phyloP scores from a whole-genome alignment of 2,329 filamentous ascomycete species.

The Ambrosiella beaveri region DNA sequence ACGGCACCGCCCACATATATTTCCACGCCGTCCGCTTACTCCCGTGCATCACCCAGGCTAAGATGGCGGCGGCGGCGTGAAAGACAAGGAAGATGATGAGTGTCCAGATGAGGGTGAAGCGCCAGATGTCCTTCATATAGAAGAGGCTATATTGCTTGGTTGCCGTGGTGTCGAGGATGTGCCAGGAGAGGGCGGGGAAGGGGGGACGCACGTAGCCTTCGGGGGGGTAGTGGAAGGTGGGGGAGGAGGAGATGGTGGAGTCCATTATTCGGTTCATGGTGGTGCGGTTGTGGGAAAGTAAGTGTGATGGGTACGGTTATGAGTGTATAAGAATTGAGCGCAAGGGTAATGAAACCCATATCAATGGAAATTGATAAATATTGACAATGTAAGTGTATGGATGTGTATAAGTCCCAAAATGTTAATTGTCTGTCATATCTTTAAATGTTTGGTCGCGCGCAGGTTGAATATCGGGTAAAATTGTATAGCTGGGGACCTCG shows the following conservation, averaged over 20 bases:
- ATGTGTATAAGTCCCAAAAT: not conserved
- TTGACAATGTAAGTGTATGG: not conserved
- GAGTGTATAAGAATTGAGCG: not conserved
- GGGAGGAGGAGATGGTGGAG: slow-evolving; percentile 10
- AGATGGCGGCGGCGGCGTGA: slow-evolving; percentile 53
- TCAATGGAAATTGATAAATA: not conserved
- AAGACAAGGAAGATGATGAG: slow-evolving; percentile 60
- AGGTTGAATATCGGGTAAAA: slow-evolving; percentile 4
- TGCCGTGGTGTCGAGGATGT: slow-evolving; percentile 28
- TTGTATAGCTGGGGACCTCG: not conserved
- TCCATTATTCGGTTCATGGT: slow-evolving; percentile 16
- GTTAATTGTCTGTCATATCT: not conserved
- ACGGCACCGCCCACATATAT: slow-evolving; percentile 53
- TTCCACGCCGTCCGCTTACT: slow-evolving; percentile 38
- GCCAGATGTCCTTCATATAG: slow-evolving; percentile 61
- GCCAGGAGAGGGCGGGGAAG: slow-evolving; percentile 74
- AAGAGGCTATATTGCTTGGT: slow-evolving; percentile 45
- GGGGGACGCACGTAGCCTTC: slow-evolving; percentile 44
- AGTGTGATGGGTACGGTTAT: not conserved
- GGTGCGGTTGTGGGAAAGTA: not conserved
- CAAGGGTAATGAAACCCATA: not conserved
- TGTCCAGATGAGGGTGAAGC: slow-evolving; percentile 77
- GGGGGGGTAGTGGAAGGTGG: slow-evolving; percentile 22
- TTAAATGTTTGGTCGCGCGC: not conserved
- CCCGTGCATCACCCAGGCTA: slow-evolving; percentile 56